phyloP scores from a whole-genome alignment of 176 grass and related monocot species.

The Phoenix dactylifera region DNA sequence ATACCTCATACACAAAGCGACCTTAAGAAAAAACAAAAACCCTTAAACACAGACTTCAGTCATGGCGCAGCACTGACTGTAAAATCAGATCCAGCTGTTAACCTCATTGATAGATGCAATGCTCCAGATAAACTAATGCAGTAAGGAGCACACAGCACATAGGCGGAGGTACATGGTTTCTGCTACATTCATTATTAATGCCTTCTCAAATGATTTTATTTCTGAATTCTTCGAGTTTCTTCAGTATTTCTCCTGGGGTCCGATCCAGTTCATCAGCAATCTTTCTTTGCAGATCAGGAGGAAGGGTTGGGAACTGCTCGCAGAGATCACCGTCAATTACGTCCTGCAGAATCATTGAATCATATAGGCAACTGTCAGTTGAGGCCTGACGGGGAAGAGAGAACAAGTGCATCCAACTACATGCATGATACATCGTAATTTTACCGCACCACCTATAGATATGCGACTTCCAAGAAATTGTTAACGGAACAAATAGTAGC shows the following conservation, averaged over 20 bases:
- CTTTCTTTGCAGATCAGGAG: slow-evolving; percentile 95
- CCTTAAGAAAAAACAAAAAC: too few species aligned
- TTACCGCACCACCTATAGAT: too few species aligned
- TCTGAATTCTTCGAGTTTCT: slow-evolving; percentile 98
- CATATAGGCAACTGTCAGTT: slow-evolving; percentile 2
- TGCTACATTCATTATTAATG: background rate
- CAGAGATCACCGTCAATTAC: slow-evolving; percentile 97
- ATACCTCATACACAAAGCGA: too few species aligned
- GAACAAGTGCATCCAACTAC: background rate
- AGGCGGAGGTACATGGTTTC: too few species aligned
- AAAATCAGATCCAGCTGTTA: too few species aligned
- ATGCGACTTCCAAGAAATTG: too few species aligned
- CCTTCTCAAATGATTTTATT: slow-evolving; percentile 87
- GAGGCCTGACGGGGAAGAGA: background rate
- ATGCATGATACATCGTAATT: background rate
- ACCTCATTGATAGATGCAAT: too few species aligned
- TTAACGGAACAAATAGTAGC: too few species aligned
- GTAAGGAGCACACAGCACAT: too few species aligned
- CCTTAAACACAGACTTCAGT: too few species aligned
- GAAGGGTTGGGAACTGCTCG: slow-evolving; percentile 90
- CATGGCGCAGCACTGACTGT: too few species aligned
- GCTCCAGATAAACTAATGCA: too few species aligned
- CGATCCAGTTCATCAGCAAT: slow-evolving; percentile 90
- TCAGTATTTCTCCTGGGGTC: slow-evolving; percentile 94
- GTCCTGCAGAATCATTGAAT: slow-evolving; percentile 45